Percentiles rank a stretch among this genome's conserved stretches.
These are phyloP conservation scores for Thelonectria olida DNA, from an alignment of 2,329 filamentous ascomycete genomes.

Conservation along the genomic window DNA sequence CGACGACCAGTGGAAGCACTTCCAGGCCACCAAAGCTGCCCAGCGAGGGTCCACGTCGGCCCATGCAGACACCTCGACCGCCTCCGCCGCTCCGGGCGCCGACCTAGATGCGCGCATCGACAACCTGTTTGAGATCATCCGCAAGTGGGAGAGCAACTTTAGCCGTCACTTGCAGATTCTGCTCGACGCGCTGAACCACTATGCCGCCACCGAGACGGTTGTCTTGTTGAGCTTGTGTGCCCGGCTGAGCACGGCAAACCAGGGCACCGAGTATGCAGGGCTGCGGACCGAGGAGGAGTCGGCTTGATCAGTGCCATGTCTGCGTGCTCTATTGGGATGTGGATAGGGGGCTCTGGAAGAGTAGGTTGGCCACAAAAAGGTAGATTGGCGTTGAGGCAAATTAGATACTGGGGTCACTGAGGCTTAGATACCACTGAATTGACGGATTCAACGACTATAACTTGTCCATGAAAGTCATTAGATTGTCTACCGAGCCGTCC, in stretches of 20 bases:
- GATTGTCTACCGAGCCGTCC: background rate
- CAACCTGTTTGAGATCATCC: conserved; percentile 86
- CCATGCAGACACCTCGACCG: conserved; percentile 46
- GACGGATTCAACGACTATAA: conserved; percentile 14
- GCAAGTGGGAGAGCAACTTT: conserved; percentile 94
- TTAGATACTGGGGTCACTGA: conserved; percentile 28
- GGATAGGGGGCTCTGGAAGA: background rate
- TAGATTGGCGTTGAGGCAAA: conserved; percentile 33
- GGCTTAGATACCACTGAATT: conserved; percentile 38
- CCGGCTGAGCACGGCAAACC: conserved; percentile 81
- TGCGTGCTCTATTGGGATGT: too few relatives aligned
- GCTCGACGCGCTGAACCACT: conserved; percentile 94
- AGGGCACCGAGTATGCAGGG: conserved; percentile 74
- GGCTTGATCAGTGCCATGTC: conserved; percentile 24
- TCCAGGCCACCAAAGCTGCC: conserved; percentile 59
- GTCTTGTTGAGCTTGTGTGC: conserved; percentile 90
- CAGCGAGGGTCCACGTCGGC: conserved; percentile 46
- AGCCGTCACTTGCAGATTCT: conserved; percentile 91
- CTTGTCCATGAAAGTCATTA: background rate
- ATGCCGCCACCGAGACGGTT: conserved; percentile 96
- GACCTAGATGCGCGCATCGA: conserved; percentile 63
- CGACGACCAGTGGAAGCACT: conserved; percentile 67
- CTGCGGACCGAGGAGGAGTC: conserved; percentile 67
- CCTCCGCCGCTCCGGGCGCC: conserved; percentile 45
- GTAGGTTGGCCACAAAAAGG: background rate